Evolutionary conservation across 768 basidiomycete species (phyloP).

Genomic region (Pisolithus sp.): DNA sequence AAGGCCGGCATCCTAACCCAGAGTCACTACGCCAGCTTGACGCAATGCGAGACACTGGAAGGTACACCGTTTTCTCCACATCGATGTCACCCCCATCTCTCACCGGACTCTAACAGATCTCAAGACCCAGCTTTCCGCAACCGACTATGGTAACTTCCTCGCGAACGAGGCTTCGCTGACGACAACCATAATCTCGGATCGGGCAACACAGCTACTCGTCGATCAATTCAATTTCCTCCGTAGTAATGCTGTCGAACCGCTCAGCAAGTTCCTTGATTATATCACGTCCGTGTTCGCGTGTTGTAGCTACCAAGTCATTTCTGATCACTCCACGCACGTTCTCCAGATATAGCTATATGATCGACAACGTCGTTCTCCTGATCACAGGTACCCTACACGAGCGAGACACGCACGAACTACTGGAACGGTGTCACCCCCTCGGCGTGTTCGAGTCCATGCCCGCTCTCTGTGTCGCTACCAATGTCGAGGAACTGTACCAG

Average conservation of each 20-base stretch:
- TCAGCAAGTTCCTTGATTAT: slow-evolving; percentile 93
- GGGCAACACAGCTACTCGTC: slow-evolving; percentile 90
- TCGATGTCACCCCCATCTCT: slow-evolving; percentile 1
- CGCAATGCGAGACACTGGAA: slow-evolving; percentile 96
- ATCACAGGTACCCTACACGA: slow-evolving; percentile 97
- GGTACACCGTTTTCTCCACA: slow-evolving; percentile 40
- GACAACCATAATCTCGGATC: slow-evolving; percentile 93
- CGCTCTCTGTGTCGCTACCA: slow-evolving; percentile 96
- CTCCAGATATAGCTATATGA: slow-evolving; percentile 94
- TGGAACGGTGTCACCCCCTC: slow-evolving; percentile 94
- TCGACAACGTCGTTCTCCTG: slow-evolving; percentile 96
- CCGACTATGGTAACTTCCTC: slow-evolving; percentile 98
- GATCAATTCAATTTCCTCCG: slow-evolving; percentile 96
- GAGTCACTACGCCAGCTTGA: slow-evolving; percentile 85
- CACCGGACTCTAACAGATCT: slow-evolving; percentile 56
- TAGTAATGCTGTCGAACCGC: slow-evolving; percentile 83
- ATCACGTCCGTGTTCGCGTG: slow-evolving; percentile 68
- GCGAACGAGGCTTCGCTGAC: slow-evolving; percentile 92
- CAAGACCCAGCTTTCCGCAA: slow-evolving; percentile 89
- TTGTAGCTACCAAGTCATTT: not conserved
- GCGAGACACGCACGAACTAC: slow-evolving; percentile 92
- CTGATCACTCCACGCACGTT: slow-evolving; percentile 4
- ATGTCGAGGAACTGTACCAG: slow-evolving; percentile 96
- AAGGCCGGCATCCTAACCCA: slow-evolving; percentile 88
- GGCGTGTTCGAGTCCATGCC: slow-evolving; percentile 99